Conservation (phyloP, 106 monocot genomes). For the Chionographis japonica region DNA sequence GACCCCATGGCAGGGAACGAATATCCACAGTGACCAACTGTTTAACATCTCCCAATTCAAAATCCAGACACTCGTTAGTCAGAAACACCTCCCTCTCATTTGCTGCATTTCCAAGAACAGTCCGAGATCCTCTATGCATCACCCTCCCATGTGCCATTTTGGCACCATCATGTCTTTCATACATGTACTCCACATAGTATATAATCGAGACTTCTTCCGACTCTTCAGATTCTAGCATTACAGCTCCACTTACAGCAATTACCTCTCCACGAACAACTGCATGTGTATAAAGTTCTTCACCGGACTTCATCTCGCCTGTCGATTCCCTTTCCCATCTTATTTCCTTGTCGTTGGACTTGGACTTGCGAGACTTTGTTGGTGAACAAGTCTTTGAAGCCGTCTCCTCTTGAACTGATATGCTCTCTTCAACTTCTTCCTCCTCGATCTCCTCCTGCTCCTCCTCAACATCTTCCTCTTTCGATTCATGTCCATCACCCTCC, state of each 20-base stretch:
- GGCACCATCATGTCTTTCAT: slow-evolving; percentile 49
- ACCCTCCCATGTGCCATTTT: slow-evolving; percentile 87
- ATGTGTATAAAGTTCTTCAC: slow-evolving; percentile 58
- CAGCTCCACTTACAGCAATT: slow-evolving; percentile 51
- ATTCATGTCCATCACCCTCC: slow-evolving; percentile 22
- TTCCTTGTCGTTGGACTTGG: slow-evolving; percentile 30
- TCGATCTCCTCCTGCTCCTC: slow-evolving; percentile 85
- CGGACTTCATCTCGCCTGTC: slow-evolving; percentile 40
- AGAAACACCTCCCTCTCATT: slow-evolving; percentile 90
- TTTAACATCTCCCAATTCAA: slow-evolving; percentile 68
- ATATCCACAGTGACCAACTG: slow-evolving; percentile 59
- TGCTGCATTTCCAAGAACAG: slow-evolving; percentile 89
- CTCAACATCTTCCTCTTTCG: slow-evolving; percentile 50
- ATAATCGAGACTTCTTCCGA: slow-evolving; percentile 29
- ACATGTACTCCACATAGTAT: slow-evolving; percentile 76
- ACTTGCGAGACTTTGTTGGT: slow-evolving; percentile 17
- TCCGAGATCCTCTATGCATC: slow-evolving; percentile 52
- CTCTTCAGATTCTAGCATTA: slow-evolving; percentile 46
- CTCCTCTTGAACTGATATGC: slow-evolving; percentile 22
- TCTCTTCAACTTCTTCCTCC: slow-evolving; percentile 46
- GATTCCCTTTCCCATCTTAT: slow-evolving; percentile 58
- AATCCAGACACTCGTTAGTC: slow-evolving; percentile 75
- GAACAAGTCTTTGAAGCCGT: slow-evolving; percentile 22
- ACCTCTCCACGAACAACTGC: slow-evolving; percentile 51
- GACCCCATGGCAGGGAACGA: slow-evolving; percentile 59